These are phyloP conservation scores for Geotrichum klebahnii DNA, from an alignment of 1,139 yeast species.

Conservation along the genomic window DNA sequence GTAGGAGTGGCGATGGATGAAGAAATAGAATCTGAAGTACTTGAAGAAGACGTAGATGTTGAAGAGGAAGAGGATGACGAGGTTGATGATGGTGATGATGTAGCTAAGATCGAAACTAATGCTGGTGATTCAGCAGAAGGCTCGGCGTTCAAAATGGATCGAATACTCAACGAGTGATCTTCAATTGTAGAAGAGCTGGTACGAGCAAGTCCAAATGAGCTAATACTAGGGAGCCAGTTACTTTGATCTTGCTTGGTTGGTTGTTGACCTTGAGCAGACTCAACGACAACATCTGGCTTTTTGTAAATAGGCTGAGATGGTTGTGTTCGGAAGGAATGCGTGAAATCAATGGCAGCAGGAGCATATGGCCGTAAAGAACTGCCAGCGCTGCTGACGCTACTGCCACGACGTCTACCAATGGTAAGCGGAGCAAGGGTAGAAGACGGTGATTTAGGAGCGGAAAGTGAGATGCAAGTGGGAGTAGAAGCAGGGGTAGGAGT, in stretches of 20 bases:
- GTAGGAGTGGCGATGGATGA: background rate
- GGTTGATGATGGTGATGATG: background rate
- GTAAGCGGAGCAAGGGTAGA: background rate
- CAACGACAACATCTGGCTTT: background rate
- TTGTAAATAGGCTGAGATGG: background rate
- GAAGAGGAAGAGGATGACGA: slow-evolving; percentile 7
- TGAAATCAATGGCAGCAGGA: slow-evolving; percentile 35
- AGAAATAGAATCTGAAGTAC: background rate
- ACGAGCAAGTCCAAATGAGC: slow-evolving; percentile 12
- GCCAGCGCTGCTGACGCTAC: background rate
- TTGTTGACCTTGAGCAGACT: background rate
- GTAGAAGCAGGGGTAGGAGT: slow-evolving; percentile 6
- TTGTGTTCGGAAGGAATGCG: slow-evolving; percentile 31
- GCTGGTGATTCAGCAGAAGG: slow-evolving; percentile 3
- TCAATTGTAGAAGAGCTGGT: background rate
- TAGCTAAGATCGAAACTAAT: background rate
- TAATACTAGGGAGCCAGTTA: slow-evolving; percentile 18
- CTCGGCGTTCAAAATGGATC: slow-evolving; percentile 19
- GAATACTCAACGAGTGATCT: slow-evolving; percentile 20
- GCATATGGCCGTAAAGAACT: background rate
- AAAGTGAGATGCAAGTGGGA: background rate
- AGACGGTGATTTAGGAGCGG: slow-evolving; percentile 1
- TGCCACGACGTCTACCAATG: background rate
- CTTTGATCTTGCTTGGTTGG: background rate
- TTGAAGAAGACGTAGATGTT: background rate